Evolutionary conservation across 140 eudicot species (phyloP).

Genomic region (Oenanthe javanica): DNA sequence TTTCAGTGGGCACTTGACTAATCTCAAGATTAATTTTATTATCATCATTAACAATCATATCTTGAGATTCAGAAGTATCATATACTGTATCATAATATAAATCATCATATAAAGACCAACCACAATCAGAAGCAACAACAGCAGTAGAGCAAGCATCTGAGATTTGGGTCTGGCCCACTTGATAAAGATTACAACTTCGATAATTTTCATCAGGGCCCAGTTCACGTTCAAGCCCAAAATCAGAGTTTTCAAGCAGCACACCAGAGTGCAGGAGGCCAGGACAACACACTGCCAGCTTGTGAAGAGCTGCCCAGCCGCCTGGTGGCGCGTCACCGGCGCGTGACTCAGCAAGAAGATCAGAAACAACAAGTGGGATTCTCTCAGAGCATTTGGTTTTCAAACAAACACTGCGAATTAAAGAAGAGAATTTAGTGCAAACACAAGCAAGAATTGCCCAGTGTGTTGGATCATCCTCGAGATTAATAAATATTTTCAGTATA

Average conservation of each 20-base stretch:
- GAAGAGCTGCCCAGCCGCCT: constrained; percentile 72
- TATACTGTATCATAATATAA: constrained; percentile 60
- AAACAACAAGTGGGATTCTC: constrained; percentile 54
- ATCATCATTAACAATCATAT: constrained; percentile 4
- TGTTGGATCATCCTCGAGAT: constrained; percentile 73
- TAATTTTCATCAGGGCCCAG: constrained; percentile 71
- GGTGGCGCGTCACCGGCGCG: constrained; percentile 30
- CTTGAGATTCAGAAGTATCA: constrained; percentile 27
- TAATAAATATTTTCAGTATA: constrained; percentile 54
- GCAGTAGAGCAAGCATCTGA: constrained; percentile 11
- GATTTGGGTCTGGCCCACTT: constrained; percentile 11
- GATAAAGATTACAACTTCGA: constrained; percentile 19
- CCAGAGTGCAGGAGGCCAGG: constrained; percentile 84
- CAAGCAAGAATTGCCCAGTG: constrained; percentile 76
- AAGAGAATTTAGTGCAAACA: constrained; percentile 63
- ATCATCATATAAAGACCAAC: constrained; percentile 85
- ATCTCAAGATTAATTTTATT: constrained; percentile 10
- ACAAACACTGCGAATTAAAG: constrained; percentile 48
- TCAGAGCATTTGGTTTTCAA: constrained; percentile 51
- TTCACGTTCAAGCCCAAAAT: constrained; percentile 85
- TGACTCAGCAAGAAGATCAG: constrained; percentile 44
- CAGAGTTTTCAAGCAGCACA: constrained; percentile 81
- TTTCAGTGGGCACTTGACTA: constrained; percentile 14
- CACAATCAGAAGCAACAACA: constrained; percentile 20
- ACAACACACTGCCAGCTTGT: constrained; percentile 92